Evolutionary conservation across 2,329 filamentous ascomycete species (phyloP), one percentile per base, ranked within the genome.

Genomic region (Diplodia mutila): DNA sequence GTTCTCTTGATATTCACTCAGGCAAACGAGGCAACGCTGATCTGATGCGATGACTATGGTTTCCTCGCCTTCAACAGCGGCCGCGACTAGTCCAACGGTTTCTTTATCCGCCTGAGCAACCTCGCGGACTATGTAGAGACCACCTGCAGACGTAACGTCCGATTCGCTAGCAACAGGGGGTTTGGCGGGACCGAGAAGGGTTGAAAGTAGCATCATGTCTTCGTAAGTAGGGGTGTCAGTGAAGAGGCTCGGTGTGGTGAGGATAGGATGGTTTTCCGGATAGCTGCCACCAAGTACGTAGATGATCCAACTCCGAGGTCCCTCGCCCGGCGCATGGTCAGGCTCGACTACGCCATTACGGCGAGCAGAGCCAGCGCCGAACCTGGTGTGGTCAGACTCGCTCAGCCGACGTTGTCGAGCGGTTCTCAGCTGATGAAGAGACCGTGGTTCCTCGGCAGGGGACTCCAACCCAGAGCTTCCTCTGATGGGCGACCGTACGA

Each of bases 221-320:
- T 91, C 89, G 73, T 91, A 91, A 1, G 89, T 90, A 1, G 89
- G 89, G 63, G 89, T 88, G 77, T 91, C 89, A 21, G 88, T 91
- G 75, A 90, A 91, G 12, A 91, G 80, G 71, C 88, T 90, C 14
- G 89, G 89, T 23, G 89, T 90, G 8, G 88, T 89, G 69, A 91
- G 85, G 25, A 90, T 89, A 25, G 89, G 89, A 74, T 91, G 89
- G 71, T 90, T 89, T 72, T 90, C 88, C 1, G 89, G 88, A 65
- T 90, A 86, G 71, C 89, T 90, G 51, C 89, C 89, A 53, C 89
- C 89, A 63, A 91, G 85, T 9, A 91, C 88, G 74, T 91, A 91
- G 65, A 91, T 90, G 72, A 91, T 85, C 89, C 89, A 91, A 76
- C 88, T 91, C 71, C 89, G 81, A 66, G 86, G 87, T 54, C 83